Evolutionary conservation across 768 basidiomycete genomes (phyloP), one percentile per base, ranked within the genome.

Genomic region (Floccularia luteovirens): DNA sequence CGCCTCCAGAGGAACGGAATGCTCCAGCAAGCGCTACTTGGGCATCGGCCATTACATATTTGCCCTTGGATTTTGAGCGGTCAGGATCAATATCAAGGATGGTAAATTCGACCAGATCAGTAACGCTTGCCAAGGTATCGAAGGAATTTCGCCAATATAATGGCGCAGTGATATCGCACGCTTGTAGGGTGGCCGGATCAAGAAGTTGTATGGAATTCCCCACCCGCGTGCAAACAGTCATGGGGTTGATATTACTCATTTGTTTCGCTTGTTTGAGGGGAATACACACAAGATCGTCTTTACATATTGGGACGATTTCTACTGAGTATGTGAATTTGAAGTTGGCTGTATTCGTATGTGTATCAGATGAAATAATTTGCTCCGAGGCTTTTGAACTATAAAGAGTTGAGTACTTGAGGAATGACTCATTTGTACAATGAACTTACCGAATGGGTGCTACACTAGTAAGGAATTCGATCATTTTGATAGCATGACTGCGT

Each of bases 301-400:
- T 97, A 70, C 96, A 99, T 41, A 99, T 79, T 0, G 96, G 92
- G 3, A 85, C 77, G 54, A 99, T 96, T 63, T 98, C 94, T 49
- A 98, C 88, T 3, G 93, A 96, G 69, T 90, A 98, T 3, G 92
- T 91, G 62, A 88, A 93, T 63, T 94, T 98, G 74, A 88, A 96
- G 63, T 90, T 97, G 24, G 94, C 87, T 3, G 92, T 96, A 48
- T 77, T 78, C 35, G 85, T 78, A 59, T 99, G 94, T 1, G 85
- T 90, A 57, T 99, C 96, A 17, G 83, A 70, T 5, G 93, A 96
- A 22, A 98, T 74, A 6, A 99, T 70, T 58, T 96, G 96, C 60
- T 98, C 96, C 1, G 93, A 96, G 7, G 83, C 67, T 63, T 98
- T 98, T 36, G 87, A 82, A 51, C 93, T 92, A 47, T 23, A 21